Evolutionary conservation across 192 early-diverging fungal genomes (phyloP), one percentile per base, ranked within the genome.

Genomic region (Gaertneriomyces semiglobifer): DNA sequence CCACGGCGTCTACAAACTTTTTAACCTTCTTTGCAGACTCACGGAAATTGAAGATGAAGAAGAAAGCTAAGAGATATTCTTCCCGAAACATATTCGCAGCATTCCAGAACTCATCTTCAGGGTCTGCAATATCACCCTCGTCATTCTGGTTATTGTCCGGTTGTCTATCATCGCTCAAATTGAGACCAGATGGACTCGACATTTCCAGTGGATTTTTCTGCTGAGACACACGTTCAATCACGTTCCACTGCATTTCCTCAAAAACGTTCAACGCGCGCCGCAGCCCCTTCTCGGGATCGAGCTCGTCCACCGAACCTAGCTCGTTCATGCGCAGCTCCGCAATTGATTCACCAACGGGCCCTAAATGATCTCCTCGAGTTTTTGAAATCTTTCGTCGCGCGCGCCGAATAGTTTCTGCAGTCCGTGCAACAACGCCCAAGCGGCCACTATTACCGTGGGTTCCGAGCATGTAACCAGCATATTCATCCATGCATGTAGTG

Each of bases 41-140:
- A 33, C 54, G 47, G 48, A 71, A 18, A 43, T 65, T 66, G 50
- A 71, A 71, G 11, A 66, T 51, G 51, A 71, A 71, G 42, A 71
- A 71, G 51, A 44, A 45, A 19, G 63, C 62, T 42, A 71, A 18
- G 40, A 66, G 55, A 46, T 66, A 71, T 43, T 71, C 70, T 59
- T 71, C 70, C 8, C 68, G 59, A 38, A 70, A 63, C 20, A 70
- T n/a, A 42, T 63, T 68, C 6, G 66, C 57, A 1, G 66, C 66
- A 42, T 68, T 68, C 66, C 66, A 68, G 47, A 60, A 58, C 41
- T 41, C 41, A 46, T 46, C 14, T 14, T 14, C 16, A 44, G 38
- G 14, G 45, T 61, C 60, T 16, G 60, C 39, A 33, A 33, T 33
- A 33, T 33, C 25, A 33, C 25, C 25, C 2, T 33, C 25, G 25